Conservation (phyloP, 306 rosid species). For the Phaseolus lunatus region DNA sequence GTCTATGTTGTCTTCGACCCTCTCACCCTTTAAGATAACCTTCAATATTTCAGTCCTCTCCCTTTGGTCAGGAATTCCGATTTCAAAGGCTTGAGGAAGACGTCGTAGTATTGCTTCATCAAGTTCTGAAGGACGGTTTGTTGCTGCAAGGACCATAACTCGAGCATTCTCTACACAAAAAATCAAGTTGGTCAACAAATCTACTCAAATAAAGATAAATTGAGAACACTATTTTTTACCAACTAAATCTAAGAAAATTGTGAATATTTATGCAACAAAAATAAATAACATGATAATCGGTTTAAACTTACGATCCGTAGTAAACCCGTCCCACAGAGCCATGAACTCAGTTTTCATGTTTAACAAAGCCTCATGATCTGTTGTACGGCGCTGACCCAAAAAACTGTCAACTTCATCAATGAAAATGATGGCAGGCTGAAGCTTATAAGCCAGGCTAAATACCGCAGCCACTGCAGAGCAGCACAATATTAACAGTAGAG, state of each 20-base stretch:
- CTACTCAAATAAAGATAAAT: slow-evolving; percentile 32
- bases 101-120: slow-evolving; percentile 99
- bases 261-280: neutral
- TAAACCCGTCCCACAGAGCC: slow-evolving; percentile 99
- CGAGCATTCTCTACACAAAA: slow-evolving; percentile 75
- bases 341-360: slow-evolving; percentile 99
- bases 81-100: slow-evolving; percentile 97
- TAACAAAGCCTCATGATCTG: slow-evolving; percentile 95
- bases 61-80: slow-evolving; percentile 74
- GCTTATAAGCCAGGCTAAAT: slow-evolving; percentile 95
- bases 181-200: neutral
- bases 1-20: slow-evolving; percentile 66
- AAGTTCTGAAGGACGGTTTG: slow-evolving; percentile 98
- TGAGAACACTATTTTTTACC: slow-evolving; percentile 19
- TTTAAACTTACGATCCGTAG: slow-evolving; percentile 85
- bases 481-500: slow-evolving; percentile 28
- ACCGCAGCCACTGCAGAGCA: slow-evolving; percentile 86
- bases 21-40: slow-evolving; percentile 84
- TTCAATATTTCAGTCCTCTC: slow-evolving; percentile 90
- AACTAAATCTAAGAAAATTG: slow-evolving; percentile 12
- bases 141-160: slow-evolving; percentile 98
- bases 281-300: slow-evolving; percentile 1
- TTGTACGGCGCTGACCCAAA: slow-evolving; percentile 90
- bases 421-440: slow-evolving; percentile 97
- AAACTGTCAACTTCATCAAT: slow-evolving; percentile 99